phyloP scores from a whole-genome alignment of 306 rosid genomes.

The Sesbania bispinosa region DNA sequence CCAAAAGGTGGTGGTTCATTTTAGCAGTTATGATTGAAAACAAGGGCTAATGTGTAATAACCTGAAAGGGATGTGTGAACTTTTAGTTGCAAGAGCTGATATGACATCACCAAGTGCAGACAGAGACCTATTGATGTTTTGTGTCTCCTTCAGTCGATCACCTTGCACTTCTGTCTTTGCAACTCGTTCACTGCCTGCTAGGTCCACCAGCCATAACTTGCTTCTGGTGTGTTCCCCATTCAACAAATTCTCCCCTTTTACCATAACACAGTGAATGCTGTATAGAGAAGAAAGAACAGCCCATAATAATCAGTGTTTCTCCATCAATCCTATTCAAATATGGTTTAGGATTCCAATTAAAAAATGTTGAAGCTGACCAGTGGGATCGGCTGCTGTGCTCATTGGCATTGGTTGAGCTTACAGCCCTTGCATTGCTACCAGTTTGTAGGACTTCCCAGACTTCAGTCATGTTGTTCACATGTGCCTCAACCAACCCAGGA shows the following conservation, averaged over 20 bases:
- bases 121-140: slow-evolving; percentile 88
- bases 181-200: slow-evolving; percentile 96
- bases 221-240: slow-evolving; percentile 88
- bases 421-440: slow-evolving; percentile 96
- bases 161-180: slow-evolving; percentile 97
- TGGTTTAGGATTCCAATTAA: background rate
- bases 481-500: slow-evolving; percentile 91
- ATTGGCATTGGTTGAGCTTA: slow-evolving; percentile 84
- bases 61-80: slow-evolving; percentile 93
- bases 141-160: slow-evolving; percentile 93
- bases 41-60: slow-evolving; percentile 21
- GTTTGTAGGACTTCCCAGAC: slow-evolving; percentile 97
- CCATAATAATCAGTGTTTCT: slow-evolving; percentile 23
- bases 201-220: slow-evolving; percentile 94
- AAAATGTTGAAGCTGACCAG: slow-evolving; percentile 49
- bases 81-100: slow-evolving; percentile 90
- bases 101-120: slow-evolving; percentile 99
- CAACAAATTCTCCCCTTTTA: slow-evolving; percentile 90
- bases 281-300: slow-evolving; percentile 20
- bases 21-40: slow-evolving; percentile 16
- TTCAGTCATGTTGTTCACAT: slow-evolving; percentile 75
- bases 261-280: slow-evolving; percentile 98
- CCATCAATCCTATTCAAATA: background rate
- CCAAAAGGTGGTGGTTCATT: background rate
- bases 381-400: slow-evolving; percentile 97